These are phyloP conservation scores for Didymella sp. DNA, from an alignment of 2,329 filamentous ascomycete species.

Conservation along the genomic window DNA sequence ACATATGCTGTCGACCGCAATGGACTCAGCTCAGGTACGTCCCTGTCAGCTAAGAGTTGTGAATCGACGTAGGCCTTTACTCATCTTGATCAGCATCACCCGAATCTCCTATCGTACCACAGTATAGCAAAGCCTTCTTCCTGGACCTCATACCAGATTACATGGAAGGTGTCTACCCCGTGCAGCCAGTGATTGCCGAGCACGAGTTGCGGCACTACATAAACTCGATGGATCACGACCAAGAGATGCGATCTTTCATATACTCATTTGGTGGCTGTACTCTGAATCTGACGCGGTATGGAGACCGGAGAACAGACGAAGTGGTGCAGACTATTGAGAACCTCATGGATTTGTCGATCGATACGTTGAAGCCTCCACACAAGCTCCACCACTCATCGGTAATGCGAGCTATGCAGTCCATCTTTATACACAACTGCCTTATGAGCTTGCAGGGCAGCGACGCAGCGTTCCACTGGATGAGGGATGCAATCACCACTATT, in stretches of 20 bases:
- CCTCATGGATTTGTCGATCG: conserved; percentile 47
- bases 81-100: conserved; percentile 23
- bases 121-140: conserved; percentile 48
- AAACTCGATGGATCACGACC: conserved; percentile 48
- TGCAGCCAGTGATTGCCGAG: conserved; percentile 56
- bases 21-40: conserved; percentile 32
- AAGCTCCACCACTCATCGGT: conserved; percentile 54
- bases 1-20: conserved; percentile 26
- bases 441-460: conserved; percentile 59
- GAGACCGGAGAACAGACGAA: conserved; percentile 41
- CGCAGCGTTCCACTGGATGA: conserved; percentile 59
- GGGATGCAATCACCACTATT: conserved; percentile 57
- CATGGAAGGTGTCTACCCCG: conserved; percentile 55
- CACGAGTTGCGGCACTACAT: conserved; percentile 49
- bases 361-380: conserved; percentile 48
- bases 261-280: conserved; percentile 57
- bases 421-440: conserved; percentile 62
- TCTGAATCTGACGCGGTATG: conserved; percentile 52
- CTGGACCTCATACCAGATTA: conserved; percentile 56
- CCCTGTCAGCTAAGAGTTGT: background rate
- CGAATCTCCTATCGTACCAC: conserved; percentile 24
- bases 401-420: conserved; percentile 58
- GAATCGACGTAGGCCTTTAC: background rate
- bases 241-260: conserved; percentile 53
- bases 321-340: conserved; percentile 43